Base-by-base conservation (phyloP, 148 eudicot genomes). In the Rhododendron ferrugineum region DNA sequence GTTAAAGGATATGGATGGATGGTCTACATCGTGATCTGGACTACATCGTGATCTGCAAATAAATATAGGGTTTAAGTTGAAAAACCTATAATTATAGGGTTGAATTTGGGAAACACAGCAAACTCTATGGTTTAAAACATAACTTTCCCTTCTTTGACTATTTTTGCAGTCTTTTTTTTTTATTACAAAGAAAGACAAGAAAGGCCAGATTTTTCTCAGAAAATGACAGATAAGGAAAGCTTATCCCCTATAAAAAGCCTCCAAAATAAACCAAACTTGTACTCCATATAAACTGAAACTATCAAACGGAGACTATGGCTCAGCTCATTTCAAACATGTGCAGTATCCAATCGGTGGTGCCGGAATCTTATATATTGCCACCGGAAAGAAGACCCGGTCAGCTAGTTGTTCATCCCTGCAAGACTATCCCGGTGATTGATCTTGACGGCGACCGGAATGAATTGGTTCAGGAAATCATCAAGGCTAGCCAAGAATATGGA, bases 401-500 rank as follows among this genome's bases (percentile, higher is more conserved):
- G 30, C 13, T 50, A 9, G n/a, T 74, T n/a, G 52, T 36, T 85
- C 87, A 70, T 3, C 37, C 37, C 4, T 80, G 50, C 26, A 8
- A 52, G 10, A 49, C 80, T 46, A 80, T 85, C 1, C 87, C 87
- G 0, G 84, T 80, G 2, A 80, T 85, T 18, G 84, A 85, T 30
- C 80, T 85, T 4, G 18, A 6, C 4, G 3, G 30, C 37, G 50
- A 83, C 18, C 78, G 30, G 18, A 46, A n/a, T 2, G 84, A 80
- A 6, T 11, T 56, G 18, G 20, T 85, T 72, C 52, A 72, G 14
- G 72, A 37, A 7, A 86, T 86, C 46, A 36, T 86, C 11, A 73
- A 86, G 15, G 87, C 84, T 40, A 72, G 84, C 78, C 84, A 86
- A 40, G 87, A 80, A 40, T 86, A 62, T n/a, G 87, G 87, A 30